These are phyloP conservation scores for Boletus reticulatus DNA, from an alignment of 768 basidiomycete species.

Conservation along the genomic window DNA sequence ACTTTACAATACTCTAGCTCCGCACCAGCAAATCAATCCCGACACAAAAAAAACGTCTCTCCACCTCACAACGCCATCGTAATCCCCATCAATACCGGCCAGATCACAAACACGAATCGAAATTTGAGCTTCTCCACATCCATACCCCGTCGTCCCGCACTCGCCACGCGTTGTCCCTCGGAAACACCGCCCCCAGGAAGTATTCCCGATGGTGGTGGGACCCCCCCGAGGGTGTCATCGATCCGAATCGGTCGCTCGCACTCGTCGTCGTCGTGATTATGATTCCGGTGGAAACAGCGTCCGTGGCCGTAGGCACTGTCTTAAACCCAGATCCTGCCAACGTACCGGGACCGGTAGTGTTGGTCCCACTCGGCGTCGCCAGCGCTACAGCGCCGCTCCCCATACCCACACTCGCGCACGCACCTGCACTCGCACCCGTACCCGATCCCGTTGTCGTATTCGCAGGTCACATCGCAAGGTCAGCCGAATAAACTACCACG, in stretches of 20 bases:
- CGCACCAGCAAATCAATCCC: not conserved
- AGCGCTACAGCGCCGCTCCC: not conserved
- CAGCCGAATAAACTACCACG: conserved; percentile 46
- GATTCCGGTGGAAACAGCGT: conserved; percentile 1
- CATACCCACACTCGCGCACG: not conserved
- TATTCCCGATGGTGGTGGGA: conserved; percentile 10
- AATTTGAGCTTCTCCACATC: conserved; percentile 42
- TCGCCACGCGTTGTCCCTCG: conserved; percentile 12
- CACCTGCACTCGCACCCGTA: not conserved
- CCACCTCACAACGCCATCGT: conserved; percentile 48
- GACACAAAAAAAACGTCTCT: not conserved
- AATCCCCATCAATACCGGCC: conserved; percentile 56
- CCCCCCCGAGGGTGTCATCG: conserved; percentile 2
- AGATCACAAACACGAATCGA: conserved; percentile 48
- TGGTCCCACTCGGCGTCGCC: conserved; percentile 8
- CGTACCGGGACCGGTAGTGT: not conserved
- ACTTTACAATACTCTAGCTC: conserved; percentile 7
- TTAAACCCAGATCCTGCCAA: conserved; percentile 1
- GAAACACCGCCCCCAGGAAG: not conserved
- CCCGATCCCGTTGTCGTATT: conserved; percentile 10
- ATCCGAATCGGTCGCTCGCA: not conserved
- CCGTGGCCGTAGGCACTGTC: conserved; percentile 3
- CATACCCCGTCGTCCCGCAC: conserved; percentile 20
- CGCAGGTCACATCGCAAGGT: conserved; percentile 42
- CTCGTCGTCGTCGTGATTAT: not conserved